phyloP scores from a whole-genome alignment of 805 yeast genomes.

The Yarrowia sp. region DNA sequence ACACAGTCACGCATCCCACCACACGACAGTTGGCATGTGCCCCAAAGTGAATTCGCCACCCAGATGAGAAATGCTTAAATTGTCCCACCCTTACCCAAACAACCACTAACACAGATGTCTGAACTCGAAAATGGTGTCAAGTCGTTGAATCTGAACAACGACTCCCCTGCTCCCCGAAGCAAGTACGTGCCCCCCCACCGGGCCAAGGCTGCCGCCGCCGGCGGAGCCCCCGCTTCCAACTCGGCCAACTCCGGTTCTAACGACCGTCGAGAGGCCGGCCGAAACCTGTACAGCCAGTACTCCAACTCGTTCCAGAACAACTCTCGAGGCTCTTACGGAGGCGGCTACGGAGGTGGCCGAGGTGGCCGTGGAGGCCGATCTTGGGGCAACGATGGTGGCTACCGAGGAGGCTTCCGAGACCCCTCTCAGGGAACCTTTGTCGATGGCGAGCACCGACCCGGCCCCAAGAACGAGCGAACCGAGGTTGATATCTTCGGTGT shows the following conservation, averaged over 20 bases:
- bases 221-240: neutral
- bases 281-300: slow-evolving; percentile 31
- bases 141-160: slow-evolving; percentile 27
- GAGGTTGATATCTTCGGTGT: slow-evolving; percentile 85
- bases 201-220: slow-evolving; percentile 26
- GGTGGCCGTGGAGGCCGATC: slow-evolving; percentile 37
- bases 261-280: slow-evolving; percentile 25
- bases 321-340: slow-evolving; percentile 36
- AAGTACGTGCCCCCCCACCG: slow-evolving; percentile 28
- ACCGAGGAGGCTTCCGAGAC: slow-evolving; percentile 39
- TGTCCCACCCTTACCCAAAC: neutral
- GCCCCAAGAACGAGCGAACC: slow-evolving; percentile 62
- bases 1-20: neutral
- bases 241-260: neutral
- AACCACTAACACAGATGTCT: slow-evolving; percentile 21
- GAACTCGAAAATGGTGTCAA: slow-evolving; percentile 26
- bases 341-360: slow-evolving; percentile 38
- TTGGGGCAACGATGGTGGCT: slow-evolving; percentile 35
- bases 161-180: slow-evolving; percentile 23
- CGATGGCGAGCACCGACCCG: slow-evolving; percentile 85
- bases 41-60: neutral
- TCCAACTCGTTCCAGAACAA: slow-evolving; percentile 33
- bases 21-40: neutral
- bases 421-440: slow-evolving; percentile 76
- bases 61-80: neutral